A percentile compares a stretch with the other conserved stretches of the same genome.
These are phyloP conservation scores for Sarcodon aspratus DNA, from an alignment of 768 basidiomycete genomes.

Conservation along the genomic window DNA sequence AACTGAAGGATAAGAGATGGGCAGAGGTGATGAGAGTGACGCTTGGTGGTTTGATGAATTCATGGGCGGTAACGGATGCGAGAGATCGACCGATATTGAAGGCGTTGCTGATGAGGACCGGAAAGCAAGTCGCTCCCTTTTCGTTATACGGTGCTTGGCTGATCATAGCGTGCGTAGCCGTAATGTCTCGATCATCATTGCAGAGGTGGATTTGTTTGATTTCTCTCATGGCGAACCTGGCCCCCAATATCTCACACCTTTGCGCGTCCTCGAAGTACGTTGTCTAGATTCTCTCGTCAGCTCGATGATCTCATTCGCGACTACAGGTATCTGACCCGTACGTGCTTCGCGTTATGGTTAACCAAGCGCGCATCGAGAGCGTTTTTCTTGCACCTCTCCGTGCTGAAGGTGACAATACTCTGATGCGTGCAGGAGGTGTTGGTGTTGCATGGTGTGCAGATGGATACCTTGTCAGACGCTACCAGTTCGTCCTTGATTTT, in stretches of 20 bases:
- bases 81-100: conserved; percentile 50
- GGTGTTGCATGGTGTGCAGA: conserved; percentile 58
- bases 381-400: conserved; percentile 56
- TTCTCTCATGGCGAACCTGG: conserved; percentile 65
- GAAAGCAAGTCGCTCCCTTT: conserved; percentile 43
- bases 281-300: neutral
- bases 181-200: conserved; percentile 45
- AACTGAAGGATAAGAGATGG: conserved; percentile 61
- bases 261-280: conserved; percentile 72
- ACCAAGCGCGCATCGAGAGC: conserved; percentile 59
- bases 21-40: conserved; percentile 51
- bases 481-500: conserved; percentile 18
- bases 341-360: conserved; percentile 76
- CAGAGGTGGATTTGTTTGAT: conserved; percentile 72
- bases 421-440: conserved; percentile 31
- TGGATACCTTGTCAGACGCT: conserved; percentile 50
- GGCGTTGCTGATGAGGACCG: conserved; percentile 38
- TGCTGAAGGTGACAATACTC: conserved; percentile 44
- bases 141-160: neutral
- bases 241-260: conserved; percentile 50
- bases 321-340: conserved; percentile 60
- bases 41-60: conserved; percentile 44
- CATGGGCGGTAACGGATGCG: conserved; percentile 66
- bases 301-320: neutral
- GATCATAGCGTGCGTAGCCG: conserved; percentile 20